Conservation (phyloP, 345 rosid genomes). For the Eucalyptus cloeziana region DNA sequence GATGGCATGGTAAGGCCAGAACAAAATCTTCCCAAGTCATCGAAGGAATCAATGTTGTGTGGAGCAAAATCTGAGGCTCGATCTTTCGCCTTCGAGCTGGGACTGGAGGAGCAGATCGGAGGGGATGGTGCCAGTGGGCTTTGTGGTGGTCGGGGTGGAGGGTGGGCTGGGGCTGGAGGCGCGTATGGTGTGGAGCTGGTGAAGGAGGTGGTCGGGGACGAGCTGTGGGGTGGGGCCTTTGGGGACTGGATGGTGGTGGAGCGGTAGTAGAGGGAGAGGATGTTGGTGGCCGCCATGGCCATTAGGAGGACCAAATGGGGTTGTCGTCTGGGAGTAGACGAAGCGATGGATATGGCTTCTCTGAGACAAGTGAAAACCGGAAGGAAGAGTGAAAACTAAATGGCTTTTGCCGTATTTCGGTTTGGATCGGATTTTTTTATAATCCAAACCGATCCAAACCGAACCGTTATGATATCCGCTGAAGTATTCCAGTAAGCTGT, state of each 20-base stretch:
- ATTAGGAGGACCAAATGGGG: constrained; percentile 42
- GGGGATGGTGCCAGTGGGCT: constrained; percentile 19
- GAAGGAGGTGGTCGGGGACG: constrained; percentile 68
- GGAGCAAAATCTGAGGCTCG: neutral
- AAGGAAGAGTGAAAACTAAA: neutral
- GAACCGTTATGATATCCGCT: too few species aligned
- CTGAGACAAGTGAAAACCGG: neutral
- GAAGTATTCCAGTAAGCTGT: neutral
- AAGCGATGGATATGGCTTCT: neutral
- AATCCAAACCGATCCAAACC: neutral
- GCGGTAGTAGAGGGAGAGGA: constrained; percentile 87
- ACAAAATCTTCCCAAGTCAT: neutral
- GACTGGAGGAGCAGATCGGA: constrained; percentile 72
- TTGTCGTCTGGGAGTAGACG: neutral
- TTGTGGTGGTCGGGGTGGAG: neutral
- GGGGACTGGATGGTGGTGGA: constrained; percentile 56
- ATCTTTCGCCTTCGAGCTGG: constrained; percentile 3
- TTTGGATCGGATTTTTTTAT: neutral
- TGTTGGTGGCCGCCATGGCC: constrained; percentile 84
- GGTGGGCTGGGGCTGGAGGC: constrained; percentile 36
- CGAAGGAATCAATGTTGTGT: neutral
- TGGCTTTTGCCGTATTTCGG: neutral
- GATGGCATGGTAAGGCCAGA: neutral
- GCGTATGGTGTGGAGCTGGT: constrained; percentile 63
- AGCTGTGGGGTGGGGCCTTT: constrained; percentile 24